Percentiles rank a stretch among this genome's conserved stretches.
Evolutionary conservation across 1,284 basidiomycete genomes (phyloP).

Genomic region (Acaromyces ingoldii): DNA sequence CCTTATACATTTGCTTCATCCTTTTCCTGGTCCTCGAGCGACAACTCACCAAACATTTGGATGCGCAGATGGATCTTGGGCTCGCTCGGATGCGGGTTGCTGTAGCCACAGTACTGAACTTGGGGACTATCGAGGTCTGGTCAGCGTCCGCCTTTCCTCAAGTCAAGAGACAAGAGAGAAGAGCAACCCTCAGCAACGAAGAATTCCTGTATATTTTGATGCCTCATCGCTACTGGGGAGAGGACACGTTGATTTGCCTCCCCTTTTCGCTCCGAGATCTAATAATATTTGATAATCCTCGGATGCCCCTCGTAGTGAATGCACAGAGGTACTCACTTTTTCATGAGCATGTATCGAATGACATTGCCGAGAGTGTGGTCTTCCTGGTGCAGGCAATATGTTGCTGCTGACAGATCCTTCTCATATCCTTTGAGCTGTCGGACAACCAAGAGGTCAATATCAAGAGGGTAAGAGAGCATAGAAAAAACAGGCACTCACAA

Average conservation of each 20-base stretch:
- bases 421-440: constrained; percentile 62
- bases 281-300: constrained; percentile 5
- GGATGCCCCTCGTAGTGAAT: constrained; percentile 12
- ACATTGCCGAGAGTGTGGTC: constrained; percentile 93
- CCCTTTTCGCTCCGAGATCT: constrained; percentile 6
- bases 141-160: constrained; percentile 6
- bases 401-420: constrained; percentile 78
- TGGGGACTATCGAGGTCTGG: constrained; percentile 69
- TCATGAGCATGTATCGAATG: constrained; percentile 96
- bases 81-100: constrained; percentile 92
- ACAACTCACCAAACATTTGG: constrained; percentile 90
- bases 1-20: constrained; percentile 18
- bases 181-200: constrained; percentile 48
- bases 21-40: constrained; percentile 22
- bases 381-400: constrained; percentile 87
- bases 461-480: background rate
- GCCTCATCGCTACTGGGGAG: constrained; percentile 39
- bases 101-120: constrained; percentile 98
- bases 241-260: constrained; percentile 7
- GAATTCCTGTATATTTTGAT: constrained; percentile 49
- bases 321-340: constrained; percentile 67
- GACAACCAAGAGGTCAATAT: background rate
- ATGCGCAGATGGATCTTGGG: constrained; percentile 90
- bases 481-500: background rate
- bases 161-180: background rate